Evolutionary conservation across 2,329 filamentous ascomycete species (phyloP).

Genomic region (Exophiala calicioides): DNA sequence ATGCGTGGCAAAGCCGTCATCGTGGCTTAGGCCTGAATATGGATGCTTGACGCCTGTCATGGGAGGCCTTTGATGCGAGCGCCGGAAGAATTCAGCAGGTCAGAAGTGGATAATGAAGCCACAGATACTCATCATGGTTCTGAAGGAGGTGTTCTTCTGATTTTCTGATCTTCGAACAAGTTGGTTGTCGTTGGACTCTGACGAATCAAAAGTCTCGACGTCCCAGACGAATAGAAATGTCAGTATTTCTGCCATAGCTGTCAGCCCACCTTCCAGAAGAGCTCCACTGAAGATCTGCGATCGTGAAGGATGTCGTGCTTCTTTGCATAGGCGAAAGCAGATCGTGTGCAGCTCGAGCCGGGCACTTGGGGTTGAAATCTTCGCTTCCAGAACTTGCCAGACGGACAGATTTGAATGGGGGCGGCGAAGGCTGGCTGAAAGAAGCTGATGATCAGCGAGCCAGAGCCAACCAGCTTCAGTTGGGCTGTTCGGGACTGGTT

Average conservation of each 20-base stretch:
- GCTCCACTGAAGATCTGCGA: not conserved
- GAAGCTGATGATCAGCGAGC: constrained; percentile 1
- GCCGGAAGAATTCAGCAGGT: too few relatives aligned
- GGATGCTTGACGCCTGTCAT: too few relatives aligned
- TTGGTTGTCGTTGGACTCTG: constrained; percentile 2
- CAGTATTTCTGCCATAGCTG: not conserved
- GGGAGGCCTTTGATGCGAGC: too few relatives aligned
- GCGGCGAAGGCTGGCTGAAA: constrained; percentile 7
- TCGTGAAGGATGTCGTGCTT: constrained; percentile 4
- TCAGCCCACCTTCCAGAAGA: constrained; percentile 5
- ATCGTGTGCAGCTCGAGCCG: not conserved
- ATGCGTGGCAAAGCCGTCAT: too few relatives aligned
- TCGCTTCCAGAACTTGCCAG: not conserved
- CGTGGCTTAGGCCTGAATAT: too few relatives aligned
- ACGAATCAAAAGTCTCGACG: constrained; percentile 3
- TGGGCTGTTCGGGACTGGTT: not conserved
- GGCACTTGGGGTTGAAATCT: not conserved
- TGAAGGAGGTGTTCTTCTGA: not conserved
- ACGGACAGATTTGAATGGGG: not conserved
- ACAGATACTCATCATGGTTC: not conserved
- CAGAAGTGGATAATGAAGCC: not conserved
- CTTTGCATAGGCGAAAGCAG: not conserved
- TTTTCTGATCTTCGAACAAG: not conserved
- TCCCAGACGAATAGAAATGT: constrained; percentile 6
- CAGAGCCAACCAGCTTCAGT: constrained; percentile 5